A percentile compares a stretch with the other conserved stretches of the same genome.
These are phyloP conservation scores for Chloropicon primus DNA, from an alignment of 139 green algal genomes.

Conservation along the genomic window DNA sequence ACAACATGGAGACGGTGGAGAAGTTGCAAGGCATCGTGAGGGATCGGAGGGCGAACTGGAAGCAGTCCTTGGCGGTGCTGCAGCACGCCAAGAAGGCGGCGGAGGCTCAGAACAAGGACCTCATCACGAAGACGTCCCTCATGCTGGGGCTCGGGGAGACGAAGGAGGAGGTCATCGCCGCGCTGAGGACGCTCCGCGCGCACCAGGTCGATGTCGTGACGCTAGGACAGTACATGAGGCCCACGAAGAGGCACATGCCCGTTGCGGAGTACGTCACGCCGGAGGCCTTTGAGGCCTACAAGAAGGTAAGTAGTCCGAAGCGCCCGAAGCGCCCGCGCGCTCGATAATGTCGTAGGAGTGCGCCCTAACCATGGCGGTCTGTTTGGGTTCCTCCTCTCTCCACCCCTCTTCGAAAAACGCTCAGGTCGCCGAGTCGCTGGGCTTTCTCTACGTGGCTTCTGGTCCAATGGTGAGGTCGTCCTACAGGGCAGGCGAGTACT, in stretches of 20 bases:
- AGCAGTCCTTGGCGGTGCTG: conserved; percentile 74
- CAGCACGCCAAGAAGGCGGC: conserved; percentile 63
- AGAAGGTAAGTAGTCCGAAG: too few species aligned
- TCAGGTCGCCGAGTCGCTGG: conserved; percentile 64
- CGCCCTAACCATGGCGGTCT: too few species aligned
- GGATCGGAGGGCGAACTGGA: conserved; percentile 77
- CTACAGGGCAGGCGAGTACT: conserved; percentile 90
- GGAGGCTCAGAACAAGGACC: conserved; percentile 18
- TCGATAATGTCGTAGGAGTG: too few species aligned
- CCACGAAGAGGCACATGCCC: conserved; percentile 93
- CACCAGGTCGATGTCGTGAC: conserved; percentile 90
- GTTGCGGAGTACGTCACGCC: conserved; percentile 95
- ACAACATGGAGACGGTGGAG: conserved; percentile 97
- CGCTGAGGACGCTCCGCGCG: conserved; percentile 35
- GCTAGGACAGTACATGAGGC: conserved; percentile 97
- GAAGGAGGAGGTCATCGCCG: conserved; percentile 57
- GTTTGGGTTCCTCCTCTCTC: too few species aligned
- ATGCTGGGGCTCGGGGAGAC: conserved; percentile 96
- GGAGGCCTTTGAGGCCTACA: conserved; percentile 79
- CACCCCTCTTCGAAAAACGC: too few species aligned
- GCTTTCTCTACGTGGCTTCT: conserved; percentile 86
- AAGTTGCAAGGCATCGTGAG: conserved; percentile 62
- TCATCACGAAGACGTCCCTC: conserved; percentile 89
- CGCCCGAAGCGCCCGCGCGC: too few species aligned
- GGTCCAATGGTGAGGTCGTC: conserved; percentile 87